Percentiles rank a stretch among this genome's conserved stretches.
Conservation (phyloP, 306 rosid species). For the Malus sieversii region DNA sequence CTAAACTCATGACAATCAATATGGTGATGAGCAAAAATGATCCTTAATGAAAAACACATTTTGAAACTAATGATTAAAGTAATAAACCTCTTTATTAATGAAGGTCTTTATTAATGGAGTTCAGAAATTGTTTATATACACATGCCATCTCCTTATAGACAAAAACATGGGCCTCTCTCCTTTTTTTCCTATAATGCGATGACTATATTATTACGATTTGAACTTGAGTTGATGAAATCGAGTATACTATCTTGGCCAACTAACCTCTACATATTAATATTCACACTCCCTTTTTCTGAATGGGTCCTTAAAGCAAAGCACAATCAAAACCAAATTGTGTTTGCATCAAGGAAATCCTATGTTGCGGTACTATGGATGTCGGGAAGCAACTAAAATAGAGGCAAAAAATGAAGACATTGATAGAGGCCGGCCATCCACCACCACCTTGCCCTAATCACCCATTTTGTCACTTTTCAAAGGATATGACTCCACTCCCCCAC, state of each 20-base stretch:
- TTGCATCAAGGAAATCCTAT: constrained; percentile 4
- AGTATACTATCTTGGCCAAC: too few relatives aligned
- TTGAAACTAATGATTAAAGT: neutral
- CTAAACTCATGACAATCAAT: too few relatives aligned
- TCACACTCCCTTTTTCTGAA: neutral
- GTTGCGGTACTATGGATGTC: neutral
- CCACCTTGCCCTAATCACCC: neutral
- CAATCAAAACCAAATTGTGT: neutral
- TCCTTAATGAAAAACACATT: neutral
- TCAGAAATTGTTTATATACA: neutral
- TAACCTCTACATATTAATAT: neutral
- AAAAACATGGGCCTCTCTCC: neutral
- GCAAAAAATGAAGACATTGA: neutral
- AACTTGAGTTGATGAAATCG: too few relatives aligned
- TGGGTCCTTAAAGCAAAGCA: neutral
- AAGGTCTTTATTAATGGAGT: neutral
- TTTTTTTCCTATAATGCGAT: too few relatives aligned
- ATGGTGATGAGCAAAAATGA: too few relatives aligned
- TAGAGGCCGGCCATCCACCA: neutral
- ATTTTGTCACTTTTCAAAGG: constrained; percentile 6
- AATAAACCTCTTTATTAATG: neutral
- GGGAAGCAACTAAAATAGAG: constrained; percentile 3
- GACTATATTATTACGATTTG: too few relatives aligned
- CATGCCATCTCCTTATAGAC: too few relatives aligned
- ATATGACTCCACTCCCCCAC: constrained; percentile 55